Base-by-base conservation (phyloP, 202 grass and related monocot genomes). In the Elaeis oleifera region DNA sequence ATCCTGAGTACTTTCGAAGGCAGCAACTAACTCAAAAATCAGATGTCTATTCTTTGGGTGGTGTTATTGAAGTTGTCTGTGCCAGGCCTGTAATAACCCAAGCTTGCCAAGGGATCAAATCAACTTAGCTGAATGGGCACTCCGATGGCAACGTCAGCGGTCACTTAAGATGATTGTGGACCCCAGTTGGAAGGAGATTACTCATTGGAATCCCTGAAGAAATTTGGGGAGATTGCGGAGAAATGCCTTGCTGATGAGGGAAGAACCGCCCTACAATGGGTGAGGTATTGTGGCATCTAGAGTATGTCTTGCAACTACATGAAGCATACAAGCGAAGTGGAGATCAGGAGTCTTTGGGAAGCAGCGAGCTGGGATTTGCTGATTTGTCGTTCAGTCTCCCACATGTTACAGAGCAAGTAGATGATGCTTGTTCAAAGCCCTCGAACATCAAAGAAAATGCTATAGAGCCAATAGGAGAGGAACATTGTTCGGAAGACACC, bases 21-120 rank as follows among this genome's bases (percentile, higher is more conserved):
- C 94, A 97, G 71, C 94, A 92, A 24, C 63, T 92, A 18, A 97
- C 88, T 15, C 94, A 97, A 55, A 97, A 97, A 67, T 97, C 94
- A 0, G 94, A 97, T 64, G 94, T 97, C 14, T 97, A 97, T 28
- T 97, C 94, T 55, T 97, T 97, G 94, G 29, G 87, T 97, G 44
- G 94, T 92, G 23, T 83, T 97, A 51, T 97, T 50, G 94, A 97
- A 81, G 85, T 92, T 6, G 74, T 75, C 9, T 97, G 94, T 75
- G 88, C 79, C 39, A 81, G 94, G 60, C 80, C 94, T 8, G 88
- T 97, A 60, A 92, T 92, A 82, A 97, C 39, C 94, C 94, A 25
- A 71, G 82, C 18, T 70, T 97, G 59, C 82, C 82, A 0, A 97
- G 92, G 80, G 94, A 97, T 59, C 88, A 97, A 68, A 97, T 89